Base-by-base conservation (phyloP, 2,329 filamentous ascomycete genomes). In the Cryphonectria radicalis region DNA sequence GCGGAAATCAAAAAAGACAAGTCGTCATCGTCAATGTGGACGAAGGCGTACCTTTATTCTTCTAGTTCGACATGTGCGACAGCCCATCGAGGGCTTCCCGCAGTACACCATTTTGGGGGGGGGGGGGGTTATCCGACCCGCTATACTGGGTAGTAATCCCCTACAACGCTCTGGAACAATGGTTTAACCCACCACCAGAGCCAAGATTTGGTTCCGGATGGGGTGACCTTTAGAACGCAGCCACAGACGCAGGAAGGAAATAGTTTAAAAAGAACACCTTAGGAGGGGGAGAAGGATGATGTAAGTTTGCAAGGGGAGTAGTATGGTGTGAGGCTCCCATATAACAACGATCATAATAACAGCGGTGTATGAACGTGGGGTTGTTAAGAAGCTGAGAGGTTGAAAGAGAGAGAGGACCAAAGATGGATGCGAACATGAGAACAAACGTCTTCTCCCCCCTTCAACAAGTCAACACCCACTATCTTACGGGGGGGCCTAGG, bases 41-140 rank as follows among this genome's bases (percentile, higher is more conserved):
- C 66, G 55, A 57, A 10, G 67, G 76, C 84, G 74, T 84, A 92
- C 91, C 87, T 93, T 93, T 78, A 93, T 93, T 76, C 91, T 86
- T 75, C 91, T 86, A 57, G 87, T 91, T 78, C 91, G 88, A 79
- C 91, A 93, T 87, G 91, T 93, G 81, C 91, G 90, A 77, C 91
- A 93, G 76, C 90, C 91, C 81, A 85, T 82, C 0, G 89, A 91
- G 77, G 89, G 88, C 80, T 90, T 90, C 59, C 89, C 89, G 73
- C 87, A 89, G 76, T 90, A 91, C 25, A 90, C 89, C 89, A 91
- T 91, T 74, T 71, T 81, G 79, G 71, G 46, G n/a, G n/a, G n/a
- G n/a, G n/a, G n/a, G n/a, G n/a, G 46, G 17, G 37, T 46, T 37
- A n/a, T 66, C 43, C 10, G 25, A n/a, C 46, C 70, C 32, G 35